Percentiles rank a stretch among this genome's conserved stretches.
These are phyloP conservation scores for Hericium coralloides DNA, from an alignment of 768 basidiomycete genomes.

Conservation along the genomic window DNA sequence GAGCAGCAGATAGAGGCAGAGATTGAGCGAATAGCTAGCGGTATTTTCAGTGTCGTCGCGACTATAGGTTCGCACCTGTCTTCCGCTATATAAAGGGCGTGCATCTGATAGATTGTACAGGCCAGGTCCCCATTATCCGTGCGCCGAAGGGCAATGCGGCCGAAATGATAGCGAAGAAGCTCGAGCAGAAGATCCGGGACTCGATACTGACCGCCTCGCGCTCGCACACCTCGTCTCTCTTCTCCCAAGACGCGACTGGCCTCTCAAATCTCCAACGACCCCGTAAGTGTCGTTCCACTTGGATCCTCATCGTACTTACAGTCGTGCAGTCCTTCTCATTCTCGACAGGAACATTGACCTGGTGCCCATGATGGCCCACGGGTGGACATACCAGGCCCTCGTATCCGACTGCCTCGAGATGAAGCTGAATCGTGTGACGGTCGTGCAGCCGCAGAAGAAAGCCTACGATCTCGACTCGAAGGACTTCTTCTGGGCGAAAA, in stretches of 20 bases:
- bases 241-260: conserved; percentile 73
- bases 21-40: conserved; percentile 84
- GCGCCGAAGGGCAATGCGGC: conserved; percentile 94
- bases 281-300: conserved; percentile 37
- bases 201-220: conserved; percentile 65
- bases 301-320: background rate
- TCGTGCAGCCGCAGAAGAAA: conserved; percentile 66
- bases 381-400: conserved; percentile 98
- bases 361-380: conserved; percentile 88
- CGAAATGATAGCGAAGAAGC: conserved; percentile 97
- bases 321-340: conserved; percentile 70
- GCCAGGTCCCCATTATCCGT: conserved; percentile 90
- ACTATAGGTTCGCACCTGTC: conserved; percentile 56
- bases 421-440: conserved; percentile 89
- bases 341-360: conserved; percentile 94
- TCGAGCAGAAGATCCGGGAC: conserved; percentile 89
- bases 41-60: conserved; percentile 85
- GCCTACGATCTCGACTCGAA: conserved; percentile 96
- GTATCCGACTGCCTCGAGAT: conserved; percentile 97
- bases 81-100: background rate
- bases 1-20: conserved; percentile 91
- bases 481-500: conserved; percentile 98
- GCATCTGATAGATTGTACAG: conserved; percentile 28
- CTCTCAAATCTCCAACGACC: conserved; percentile 84
- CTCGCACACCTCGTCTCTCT: conserved; percentile 52